Evolutionary conservation across 345 rosid species (phyloP), one percentile per base, ranked within the genome.

Genomic region (Brassica incana): DNA sequence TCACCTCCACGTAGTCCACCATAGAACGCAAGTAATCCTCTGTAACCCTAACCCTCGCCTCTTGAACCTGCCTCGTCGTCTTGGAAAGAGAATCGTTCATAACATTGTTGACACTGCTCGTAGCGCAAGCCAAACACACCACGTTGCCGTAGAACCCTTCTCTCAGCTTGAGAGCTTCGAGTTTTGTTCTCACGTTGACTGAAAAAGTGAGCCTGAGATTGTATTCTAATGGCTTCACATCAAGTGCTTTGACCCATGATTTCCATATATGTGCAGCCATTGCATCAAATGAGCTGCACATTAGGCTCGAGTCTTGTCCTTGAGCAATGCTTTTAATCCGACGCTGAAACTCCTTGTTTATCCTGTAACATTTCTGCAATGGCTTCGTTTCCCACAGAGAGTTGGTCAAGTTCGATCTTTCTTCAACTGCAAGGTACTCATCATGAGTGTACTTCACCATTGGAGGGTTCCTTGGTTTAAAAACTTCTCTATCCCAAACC

Each of bases 211-310:
- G 90, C 80, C 97, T 83, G 35, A 95, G 93, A 73, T 84, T 82
- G 76, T 85, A 91, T 35, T 91, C 88, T 9, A 69, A 43, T 18
- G 97, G 99, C 48, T 85, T 84, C 8, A 95, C 97, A 18, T 87
- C 95, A 8, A 95, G 87, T 50, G 97, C 94, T 83, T 84, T 91
- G 68, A 92, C 97, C 99, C 97, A 95, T 54, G 97, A 90, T 67
- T 90, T 84, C 97, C 99, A 95, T 50, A 95, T 77, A 77, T 92
- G 97, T 75, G 99, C 94, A 48, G 95, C 95, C 89, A 92, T 76
- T 4, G 95, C 93, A 78, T 95, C 97, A 64, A 95, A 95, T 3
- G 91, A 85, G 11, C 89, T 83, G 80, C 95, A 92, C 5, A 84
- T 67, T 77, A 81, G 36, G 20, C 77, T 78, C 0, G 69, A 36